A percentile compares a stretch with the other conserved stretches of the same genome.
Evolutionary conservation across 495 filamentous ascomycete species (phyloP).

Genomic region (Lasiosphaeriaceae sp.): DNA sequence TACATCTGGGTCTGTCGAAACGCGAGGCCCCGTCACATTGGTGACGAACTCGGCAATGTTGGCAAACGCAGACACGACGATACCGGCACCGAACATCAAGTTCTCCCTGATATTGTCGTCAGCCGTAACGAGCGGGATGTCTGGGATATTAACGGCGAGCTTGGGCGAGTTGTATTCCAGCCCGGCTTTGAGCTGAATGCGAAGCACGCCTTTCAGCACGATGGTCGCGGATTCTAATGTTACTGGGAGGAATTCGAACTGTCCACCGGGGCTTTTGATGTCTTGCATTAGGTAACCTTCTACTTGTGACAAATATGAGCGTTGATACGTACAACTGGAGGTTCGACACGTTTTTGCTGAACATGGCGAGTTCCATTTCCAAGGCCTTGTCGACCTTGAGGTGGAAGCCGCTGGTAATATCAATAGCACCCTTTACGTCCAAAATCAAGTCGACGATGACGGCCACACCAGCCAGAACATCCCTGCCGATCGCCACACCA

Average conservation of each 20-base stretch:
- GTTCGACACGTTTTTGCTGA: slow-evolving; percentile 39
- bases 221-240: slow-evolving; percentile 40
- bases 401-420: slow-evolving; percentile 51
- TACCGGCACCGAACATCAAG: slow-evolving; percentile 34
- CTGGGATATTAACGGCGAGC: background rate
- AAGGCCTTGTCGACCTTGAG: slow-evolving; percentile 47
- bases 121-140: too few species aligned
- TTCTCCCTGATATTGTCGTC: background rate
- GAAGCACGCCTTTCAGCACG: slow-evolving; percentile 42
- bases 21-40: slow-evolving; percentile 36
- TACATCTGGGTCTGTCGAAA: slow-evolving; percentile 17
- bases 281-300: background rate
- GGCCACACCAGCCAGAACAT: slow-evolving; percentile 38
- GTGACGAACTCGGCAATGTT: slow-evolving; percentile 51
- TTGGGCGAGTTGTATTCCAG: slow-evolving; percentile 28
- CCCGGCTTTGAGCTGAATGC: slow-evolving; percentile 42
- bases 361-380: slow-evolving; percentile 39
- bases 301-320: too few species aligned
- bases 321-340: slow-evolving; percentile 48
- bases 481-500: slow-evolving; percentile 35
- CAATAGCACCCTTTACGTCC: slow-evolving; percentile 40
- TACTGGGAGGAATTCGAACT: slow-evolving; percentile 55
- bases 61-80: slow-evolving; percentile 45
- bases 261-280: slow-evolving; percentile 41
- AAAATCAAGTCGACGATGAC: slow-evolving; percentile 48